A percentile compares a stretch with the other conserved stretches of the same genome.
Evolutionary conservation across 768 basidiomycete species (phyloP).

Genomic region (Saitozyma podzolica): DNA sequence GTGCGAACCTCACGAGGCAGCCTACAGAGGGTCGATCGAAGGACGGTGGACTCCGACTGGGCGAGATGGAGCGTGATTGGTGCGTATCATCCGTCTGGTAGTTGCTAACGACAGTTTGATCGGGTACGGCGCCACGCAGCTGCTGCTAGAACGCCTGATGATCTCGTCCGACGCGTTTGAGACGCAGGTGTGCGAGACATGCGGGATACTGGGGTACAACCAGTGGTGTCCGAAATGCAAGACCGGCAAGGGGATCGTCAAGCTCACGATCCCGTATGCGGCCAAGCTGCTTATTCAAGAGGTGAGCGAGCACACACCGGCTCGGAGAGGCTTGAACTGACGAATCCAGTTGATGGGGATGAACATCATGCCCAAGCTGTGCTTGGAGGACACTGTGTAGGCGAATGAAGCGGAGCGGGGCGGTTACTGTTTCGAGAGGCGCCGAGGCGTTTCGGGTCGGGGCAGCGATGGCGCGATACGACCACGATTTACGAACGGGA

Average conservation of each 20-base stretch:
- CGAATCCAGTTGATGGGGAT: conserved; percentile 80
- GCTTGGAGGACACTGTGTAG: conserved; percentile 70
- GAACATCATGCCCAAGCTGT: conserved; percentile 88
- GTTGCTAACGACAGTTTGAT: conserved; percentile 60
- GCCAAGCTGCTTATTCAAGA: conserved; percentile 65
- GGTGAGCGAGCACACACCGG: conserved; percentile 29
- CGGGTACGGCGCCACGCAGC: conserved; percentile 94
- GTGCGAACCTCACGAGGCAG: conserved; percentile 93
- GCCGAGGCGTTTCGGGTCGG: no score
- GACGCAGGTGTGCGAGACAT: conserved; percentile 90
- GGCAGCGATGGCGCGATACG: no score
- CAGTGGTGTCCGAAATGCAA: conserved; percentile 96
- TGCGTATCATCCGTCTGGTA: conserved; percentile 28
- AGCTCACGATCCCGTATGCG: conserved; percentile 92
- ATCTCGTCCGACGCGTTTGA: conserved; percentile 98
- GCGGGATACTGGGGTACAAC: conserved; percentile 81
- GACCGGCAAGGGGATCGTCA: conserved; percentile 92
- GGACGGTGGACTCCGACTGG: conserved; percentile 92
- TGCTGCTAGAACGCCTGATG: conserved; percentile 95
- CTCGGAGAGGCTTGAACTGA: conserved; percentile 10
- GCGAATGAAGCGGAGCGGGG: no score
- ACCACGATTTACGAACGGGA: no score
- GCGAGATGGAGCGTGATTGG: conserved; percentile 99
- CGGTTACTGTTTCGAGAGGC: no score
- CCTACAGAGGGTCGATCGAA: conserved; percentile 98